Conservation (phyloP, 208 protist species). For the Lotmaria passim region DNA sequence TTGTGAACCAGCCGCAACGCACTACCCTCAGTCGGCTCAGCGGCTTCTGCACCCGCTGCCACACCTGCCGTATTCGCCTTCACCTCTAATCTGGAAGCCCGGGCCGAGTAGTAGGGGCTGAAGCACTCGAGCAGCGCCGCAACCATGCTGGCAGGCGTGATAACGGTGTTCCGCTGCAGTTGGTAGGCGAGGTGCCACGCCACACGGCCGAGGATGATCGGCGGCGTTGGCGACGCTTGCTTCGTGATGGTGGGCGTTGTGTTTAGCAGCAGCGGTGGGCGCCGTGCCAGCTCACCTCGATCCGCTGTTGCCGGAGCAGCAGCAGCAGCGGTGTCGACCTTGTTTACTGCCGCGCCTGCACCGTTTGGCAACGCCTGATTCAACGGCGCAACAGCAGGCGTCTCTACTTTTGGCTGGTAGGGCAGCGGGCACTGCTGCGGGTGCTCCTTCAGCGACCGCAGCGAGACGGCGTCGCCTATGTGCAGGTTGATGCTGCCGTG, state of each 20-base stretch:
- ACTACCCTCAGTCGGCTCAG: background rate
- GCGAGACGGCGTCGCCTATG: conserved; percentile 79
- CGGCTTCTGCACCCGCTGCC: background rate
- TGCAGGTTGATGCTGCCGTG: conserved; percentile 87
- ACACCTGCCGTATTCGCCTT: background rate
- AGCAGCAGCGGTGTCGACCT: too few species aligned
- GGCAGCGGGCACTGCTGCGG: conserved; percentile 48
- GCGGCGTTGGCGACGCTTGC: conserved; percentile 30
- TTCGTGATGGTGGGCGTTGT: conserved; percentile 26
- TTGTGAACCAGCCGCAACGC: background rate
- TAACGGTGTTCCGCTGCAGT: conserved; percentile 73
- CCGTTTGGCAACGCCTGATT: background rate
- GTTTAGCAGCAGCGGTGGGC: conserved; percentile 9
- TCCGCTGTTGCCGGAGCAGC: background rate
- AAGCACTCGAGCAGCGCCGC: conserved; percentile 67
- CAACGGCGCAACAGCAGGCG: background rate
- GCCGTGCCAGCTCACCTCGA: background rate
- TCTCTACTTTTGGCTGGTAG: conserved; percentile 41
- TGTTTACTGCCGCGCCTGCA: background rate
- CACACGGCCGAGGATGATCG: conserved; percentile 49
- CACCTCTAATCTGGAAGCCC: background rate
- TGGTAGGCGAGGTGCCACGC: conserved; percentile 68
- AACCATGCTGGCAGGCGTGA: conserved; percentile 82
- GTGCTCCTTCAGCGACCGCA: conserved; percentile 44
- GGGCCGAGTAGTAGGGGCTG: conserved; percentile 16